phyloP scores from a whole-genome alignment of 805 yeast species.

The Wickerhamiella slavikovae region DNA sequence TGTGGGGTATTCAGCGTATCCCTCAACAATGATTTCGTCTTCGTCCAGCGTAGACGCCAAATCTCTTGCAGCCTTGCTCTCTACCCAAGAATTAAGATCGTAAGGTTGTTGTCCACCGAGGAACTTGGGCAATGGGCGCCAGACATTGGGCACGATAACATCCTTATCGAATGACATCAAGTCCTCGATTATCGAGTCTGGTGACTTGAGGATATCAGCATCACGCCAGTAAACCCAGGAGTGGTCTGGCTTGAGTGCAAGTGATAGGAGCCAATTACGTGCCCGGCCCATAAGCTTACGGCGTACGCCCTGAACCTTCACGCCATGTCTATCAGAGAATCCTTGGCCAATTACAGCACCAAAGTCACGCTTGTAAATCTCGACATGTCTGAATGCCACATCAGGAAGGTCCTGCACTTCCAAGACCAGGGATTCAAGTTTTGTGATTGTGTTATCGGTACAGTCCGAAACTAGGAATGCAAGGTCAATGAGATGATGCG shows the following conservation, averaged over 20 bases:
- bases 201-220: constrained; percentile 90
- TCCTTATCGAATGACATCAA: constrained; percentile 84
- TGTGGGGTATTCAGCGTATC: constrained; percentile 90
- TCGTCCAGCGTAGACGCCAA: constrained; percentile 42
- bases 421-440: constrained; percentile 37
- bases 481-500: constrained; percentile 65
- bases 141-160: constrained; percentile 89
- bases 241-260: constrained; percentile 81
- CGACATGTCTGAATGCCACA: constrained; percentile 53
- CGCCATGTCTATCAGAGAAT: constrained; percentile 87
- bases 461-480: constrained; percentile 83
- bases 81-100: constrained; percentile 93
- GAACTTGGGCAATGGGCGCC: constrained; percentile 93
- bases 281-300: constrained; percentile 93
- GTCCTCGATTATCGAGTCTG: constrained; percentile 73
- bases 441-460: constrained; percentile 49
- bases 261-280: constrained; percentile 80
- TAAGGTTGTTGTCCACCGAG: constrained; percentile 84
- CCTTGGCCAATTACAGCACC: constrained; percentile 91
- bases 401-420: constrained; percentile 17
- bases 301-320: constrained; percentile 92
- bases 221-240: constrained; percentile 98
- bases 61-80: constrained; percentile 46
- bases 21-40: constrained; percentile 93
- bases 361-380: constrained; percentile 75